Conservation (phyloP, 176 grass and related monocot genomes). For the Musa acuminata region DNA sequence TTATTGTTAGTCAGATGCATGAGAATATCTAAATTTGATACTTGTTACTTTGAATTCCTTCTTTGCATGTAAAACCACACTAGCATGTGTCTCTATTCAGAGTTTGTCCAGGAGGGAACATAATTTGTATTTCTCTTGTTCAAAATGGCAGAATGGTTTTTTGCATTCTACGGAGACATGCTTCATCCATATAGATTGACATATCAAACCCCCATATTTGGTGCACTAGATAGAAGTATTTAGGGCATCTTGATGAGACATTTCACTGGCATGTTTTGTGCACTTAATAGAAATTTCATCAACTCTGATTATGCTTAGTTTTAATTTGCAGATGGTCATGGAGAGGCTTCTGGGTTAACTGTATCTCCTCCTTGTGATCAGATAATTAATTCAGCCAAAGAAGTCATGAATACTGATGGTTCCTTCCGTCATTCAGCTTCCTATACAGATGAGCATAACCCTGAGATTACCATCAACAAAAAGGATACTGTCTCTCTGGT, state of each 20-base stretch:
- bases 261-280: neutral
- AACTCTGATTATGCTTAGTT: neutral
- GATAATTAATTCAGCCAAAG: neutral
- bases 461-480: neutral
- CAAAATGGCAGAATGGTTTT: too few species aligned
- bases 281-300: neutral
- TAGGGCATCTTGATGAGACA: neutral
- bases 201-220: too few species aligned
- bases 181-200: too few species aligned
- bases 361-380: neutral
- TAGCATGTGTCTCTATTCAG: neutral
- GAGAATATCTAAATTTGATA: neutral
- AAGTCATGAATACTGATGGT: neutral
- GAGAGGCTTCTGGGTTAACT: neutral
- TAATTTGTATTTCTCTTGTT: too few species aligned
- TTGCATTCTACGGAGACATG: too few species aligned
- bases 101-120: too few species aligned
- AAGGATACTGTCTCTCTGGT: neutral
- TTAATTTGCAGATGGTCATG: neutral
- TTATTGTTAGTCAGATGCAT: neutral
- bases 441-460: neutral
- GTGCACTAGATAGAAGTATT: too few species aligned
- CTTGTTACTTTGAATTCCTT: neutral
- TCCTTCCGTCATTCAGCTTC: neutral
- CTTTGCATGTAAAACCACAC: neutral